Conservation (phyloP, 129 eudicot genomes). For the Artemisia tridentata region DNA sequence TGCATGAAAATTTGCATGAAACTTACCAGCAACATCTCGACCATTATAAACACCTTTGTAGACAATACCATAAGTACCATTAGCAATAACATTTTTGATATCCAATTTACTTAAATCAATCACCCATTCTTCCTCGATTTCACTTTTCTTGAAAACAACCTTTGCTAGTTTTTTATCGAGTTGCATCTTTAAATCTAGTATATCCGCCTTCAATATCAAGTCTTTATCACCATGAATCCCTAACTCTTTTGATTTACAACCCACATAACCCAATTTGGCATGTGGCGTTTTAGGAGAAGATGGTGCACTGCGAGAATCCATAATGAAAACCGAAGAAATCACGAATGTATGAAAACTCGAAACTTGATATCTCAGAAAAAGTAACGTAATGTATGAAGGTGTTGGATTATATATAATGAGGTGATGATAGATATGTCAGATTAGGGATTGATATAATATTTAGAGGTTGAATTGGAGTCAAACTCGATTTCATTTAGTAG, state of each 20-base stretch:
- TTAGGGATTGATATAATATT: too few species aligned
- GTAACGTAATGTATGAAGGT: too few species aligned
- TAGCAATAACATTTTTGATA: conserved; percentile 51
- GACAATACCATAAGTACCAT: conserved; percentile 75
- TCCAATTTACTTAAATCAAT: conserved; percentile 63
- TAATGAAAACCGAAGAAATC: too few species aligned
- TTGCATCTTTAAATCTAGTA: background rate
- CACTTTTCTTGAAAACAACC: conserved; percentile 6
- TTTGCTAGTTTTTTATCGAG: background rate
- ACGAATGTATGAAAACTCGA: too few species aligned
- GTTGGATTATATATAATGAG: too few species aligned
- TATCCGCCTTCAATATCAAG: conserved; percentile 53
- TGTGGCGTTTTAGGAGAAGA: conserved; percentile 1
- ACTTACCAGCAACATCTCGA: conserved; percentile 78
- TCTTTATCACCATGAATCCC: conserved; percentile 29
- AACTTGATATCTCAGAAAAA: too few species aligned
- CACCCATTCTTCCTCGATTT: conserved; percentile 67
- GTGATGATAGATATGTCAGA: too few species aligned
- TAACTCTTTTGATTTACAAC: conserved; percentile 33
- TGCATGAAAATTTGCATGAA: background rate
- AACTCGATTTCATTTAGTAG: too few species aligned
- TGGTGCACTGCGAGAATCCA: too few species aligned
- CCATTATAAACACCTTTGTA: conserved; percentile 68
- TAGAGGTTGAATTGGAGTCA: too few species aligned
- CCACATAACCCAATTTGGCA: background rate